A percentile compares a stretch with the other conserved stretches of the same genome.
phyloP scores from a whole-genome alignment of 192 early-diverging fungal genomes.

The Chytriomyces hyalinus region DNA sequence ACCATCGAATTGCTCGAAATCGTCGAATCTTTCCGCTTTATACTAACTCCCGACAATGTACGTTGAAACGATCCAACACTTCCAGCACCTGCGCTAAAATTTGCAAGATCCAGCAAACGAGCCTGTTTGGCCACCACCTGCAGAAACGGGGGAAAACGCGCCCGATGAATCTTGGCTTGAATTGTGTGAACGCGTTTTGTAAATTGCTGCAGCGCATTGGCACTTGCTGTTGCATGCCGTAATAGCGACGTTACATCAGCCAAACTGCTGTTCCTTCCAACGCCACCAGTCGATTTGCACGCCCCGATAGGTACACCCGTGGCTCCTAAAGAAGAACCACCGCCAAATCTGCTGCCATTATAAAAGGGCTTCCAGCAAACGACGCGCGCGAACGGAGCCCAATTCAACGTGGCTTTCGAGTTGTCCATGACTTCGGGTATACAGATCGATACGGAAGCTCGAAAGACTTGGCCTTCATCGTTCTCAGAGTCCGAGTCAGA shows the following conservation, averaged over 20 bases:
- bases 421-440: not conserved
- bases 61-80: conserved; percentile 23
- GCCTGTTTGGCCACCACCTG: not conserved
- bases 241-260: conserved; percentile 4
- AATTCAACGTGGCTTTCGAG: no score
- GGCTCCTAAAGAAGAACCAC: no score
- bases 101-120: not conserved
- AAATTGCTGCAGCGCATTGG: no score
- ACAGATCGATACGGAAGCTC: not conserved
- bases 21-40: conserved; percentile 14
- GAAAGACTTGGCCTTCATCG: conserved; percentile 24
- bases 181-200: not conserved
- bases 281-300: no score
- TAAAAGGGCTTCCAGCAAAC: no score
- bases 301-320: no score
- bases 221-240: not conserved
- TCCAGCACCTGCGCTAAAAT: not conserved
- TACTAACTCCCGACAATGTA: conserved; percentile 10
- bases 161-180: not conserved
- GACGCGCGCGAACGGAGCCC: not conserved
- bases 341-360: no score
- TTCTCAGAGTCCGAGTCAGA: not conserved
- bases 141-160: not conserved
- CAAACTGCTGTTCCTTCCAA: not conserved
- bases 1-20: not conserved